Percentiles rank a stretch among this genome's conserved stretches.
Evolutionary conservation across 371 early-diverging fungal genomes (phyloP).

Genomic region (Mortierella sp.): DNA sequence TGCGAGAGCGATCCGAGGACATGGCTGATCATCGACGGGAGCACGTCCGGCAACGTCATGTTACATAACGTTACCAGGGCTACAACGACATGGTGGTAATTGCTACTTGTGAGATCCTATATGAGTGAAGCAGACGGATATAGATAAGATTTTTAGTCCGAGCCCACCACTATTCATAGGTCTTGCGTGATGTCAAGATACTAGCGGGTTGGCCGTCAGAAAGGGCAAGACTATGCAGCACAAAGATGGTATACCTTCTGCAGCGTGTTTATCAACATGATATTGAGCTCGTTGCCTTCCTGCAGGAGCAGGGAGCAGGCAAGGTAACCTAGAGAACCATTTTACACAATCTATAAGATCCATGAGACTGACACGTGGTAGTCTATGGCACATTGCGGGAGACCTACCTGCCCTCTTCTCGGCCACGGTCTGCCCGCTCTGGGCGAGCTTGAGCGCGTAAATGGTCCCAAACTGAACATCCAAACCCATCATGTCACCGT

Average conservation of each 20-base stretch:
- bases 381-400: too few species aligned
- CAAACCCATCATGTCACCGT: constrained; percentile 54
- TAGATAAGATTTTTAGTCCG: background rate
- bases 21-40: constrained; percentile 47
- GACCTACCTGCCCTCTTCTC: constrained; percentile 53
- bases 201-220: too few species aligned
- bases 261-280: constrained; percentile 51
- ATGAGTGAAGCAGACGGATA: background rate
- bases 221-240: background rate
- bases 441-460: constrained; percentile 50
- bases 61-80: constrained; percentile 51
- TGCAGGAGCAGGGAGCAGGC: constrained; percentile 44
- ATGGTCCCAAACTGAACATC: constrained; percentile 54
- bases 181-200: background rate
- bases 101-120: constrained; percentile 53
- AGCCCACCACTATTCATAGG: too few species aligned
- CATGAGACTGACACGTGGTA: too few species aligned
- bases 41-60: constrained; percentile 51
- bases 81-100: constrained; percentile 51
- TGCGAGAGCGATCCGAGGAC: constrained; percentile 42
- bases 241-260: constrained; percentile 29
- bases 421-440: constrained; percentile 51
- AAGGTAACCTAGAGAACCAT: constrained; percentile 54
- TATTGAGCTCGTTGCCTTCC: constrained; percentile 54
- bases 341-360: too few species aligned